A percentile compares a stretch with the other conserved stretches of the same genome.
These are phyloP conservation scores for Boletus putidus DNA, from an alignment of 1,284 basidiomycete species.

Conservation along the genomic window DNA sequence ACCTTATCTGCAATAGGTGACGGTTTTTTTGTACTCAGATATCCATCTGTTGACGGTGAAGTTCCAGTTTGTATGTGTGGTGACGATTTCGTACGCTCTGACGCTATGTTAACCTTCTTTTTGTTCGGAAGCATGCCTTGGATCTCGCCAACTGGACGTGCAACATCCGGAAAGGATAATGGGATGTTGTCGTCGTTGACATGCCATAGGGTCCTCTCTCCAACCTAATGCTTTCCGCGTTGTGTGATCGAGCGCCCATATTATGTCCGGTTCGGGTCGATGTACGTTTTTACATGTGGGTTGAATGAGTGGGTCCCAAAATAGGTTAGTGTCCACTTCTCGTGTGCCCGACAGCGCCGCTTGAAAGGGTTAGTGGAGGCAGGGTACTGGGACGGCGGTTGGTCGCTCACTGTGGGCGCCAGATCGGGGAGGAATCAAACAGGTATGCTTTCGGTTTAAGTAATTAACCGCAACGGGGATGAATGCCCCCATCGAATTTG, in stretches of 20 bases:
- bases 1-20: not conserved
- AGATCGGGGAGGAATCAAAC: not conserved
- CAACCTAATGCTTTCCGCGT: not conserved
- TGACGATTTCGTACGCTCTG: not conserved
- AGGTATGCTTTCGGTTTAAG: not conserved
- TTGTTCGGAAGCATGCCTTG: not conserved
- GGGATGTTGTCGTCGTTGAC: not conserved
- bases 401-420: not conserved
- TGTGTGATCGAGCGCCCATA: not conserved
- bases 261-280: not conserved
- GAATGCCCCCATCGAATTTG: not conserved
- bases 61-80: not conserved
- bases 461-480: constrained; percentile 6
- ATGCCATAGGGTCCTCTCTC: not conserved
- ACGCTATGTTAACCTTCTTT: not conserved
- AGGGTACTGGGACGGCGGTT: not conserved
- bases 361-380: not conserved
- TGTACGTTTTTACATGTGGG: not conserved
- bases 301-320: not conserved
- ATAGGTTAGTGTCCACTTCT: not conserved
- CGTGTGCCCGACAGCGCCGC: not conserved
- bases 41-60: not conserved
- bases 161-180: no score
- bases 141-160: not conserved
- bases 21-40: not conserved